Base-by-base conservation (phyloP, 805 yeast species). In the Nakazawaea wickerhamii region DNA sequence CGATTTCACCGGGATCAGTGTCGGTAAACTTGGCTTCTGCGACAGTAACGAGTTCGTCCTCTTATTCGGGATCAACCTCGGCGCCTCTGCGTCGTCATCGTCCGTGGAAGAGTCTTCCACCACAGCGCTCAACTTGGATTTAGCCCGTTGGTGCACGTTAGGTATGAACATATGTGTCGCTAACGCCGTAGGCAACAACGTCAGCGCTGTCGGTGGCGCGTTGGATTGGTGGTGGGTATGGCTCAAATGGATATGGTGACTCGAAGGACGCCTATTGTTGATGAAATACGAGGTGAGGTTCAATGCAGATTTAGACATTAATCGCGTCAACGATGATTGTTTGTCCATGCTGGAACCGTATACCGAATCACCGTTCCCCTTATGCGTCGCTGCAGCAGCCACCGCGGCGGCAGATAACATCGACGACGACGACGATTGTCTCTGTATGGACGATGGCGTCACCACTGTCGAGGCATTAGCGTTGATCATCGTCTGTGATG, bases 121-220 rank as follows among this genome's bases (percentile, higher is more conserved):
- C 9, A 43, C 42, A 2, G 36, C 21, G 3, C 30, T n/a, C 34
- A 43, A 38, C 19, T 43, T 43, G 6, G 46, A 43, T 17, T 31
- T 33, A 4, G 43, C 43, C 14, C 42, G 36, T 23, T 43, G 46
- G 18, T 43, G 46, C 17, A 52, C 65, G 23, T 77, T 76, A 4
- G 81, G 81, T 31, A 75, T 51, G 53, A 77, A 76, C 80, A 77
- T 76, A 53, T 77, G 82, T 2, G 82, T 77, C 4, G 79, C 66
- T 27, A 77, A 56, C 0, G 82, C 81, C 4, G 80, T 75, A n/a
- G 82, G 81, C 27, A 77, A 58, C 15, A 77, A 55, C 0, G 79
- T 75, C 1, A 76, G 63, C 1, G 81, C 81, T 1, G 81, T 71
- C 7, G 76, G 71, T n/a, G 82, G 82, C 1, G 81, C 81, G 51